Evolutionary conservation across 352 stramenopile species (phyloP), one percentile per base, ranked within the genome.

Genomic region (Phytopythium aichiense): DNA sequence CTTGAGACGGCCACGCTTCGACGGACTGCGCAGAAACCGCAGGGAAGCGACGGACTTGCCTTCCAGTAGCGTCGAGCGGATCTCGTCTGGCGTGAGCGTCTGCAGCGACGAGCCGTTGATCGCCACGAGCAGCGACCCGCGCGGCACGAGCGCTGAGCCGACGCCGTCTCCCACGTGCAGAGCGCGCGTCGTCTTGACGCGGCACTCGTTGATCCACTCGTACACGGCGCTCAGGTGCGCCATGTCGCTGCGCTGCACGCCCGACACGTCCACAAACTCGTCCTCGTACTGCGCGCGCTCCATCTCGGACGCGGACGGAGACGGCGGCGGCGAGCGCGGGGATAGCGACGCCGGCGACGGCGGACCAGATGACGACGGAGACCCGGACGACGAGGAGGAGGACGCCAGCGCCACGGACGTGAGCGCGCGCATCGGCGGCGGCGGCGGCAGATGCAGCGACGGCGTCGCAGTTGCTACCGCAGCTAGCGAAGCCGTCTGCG

Each of bases 31-130:
- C 22, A 88, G 60, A 62, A 85, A 89, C 2, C 78, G 66, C 54
- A 91, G 33, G 1, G 67, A 73, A 16, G 18, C 31, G 13, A 56
- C 50, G 16, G 50, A 30, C n/a, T 42, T 7, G 3, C 50, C 65
- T 9, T 76, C 63, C 20, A 91, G 60, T 22, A 91, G 55, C 56
- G 87, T 62, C 23, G 67, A 67, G 23, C 52, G 56, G 22, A 87
- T 71, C 57, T 86, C 75, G 7, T 74, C 64, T 18, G 74, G 62
- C 13, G 60, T 73, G 33, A 91, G 60, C 11, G 79, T 89, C 58
- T 91, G 78, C 31, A 91, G 63, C 8, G 69, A 82, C 45, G 88
- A 74, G 0, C 78, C 79, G 63, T 88, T 88, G 31, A 74, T 67
- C 46, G 79, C 81, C 4, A 91, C 74, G 8, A 91, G 60, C 53